Conservation (phyloP, 805 yeast genomes). For the Jamesozyma lodderae region DNA sequence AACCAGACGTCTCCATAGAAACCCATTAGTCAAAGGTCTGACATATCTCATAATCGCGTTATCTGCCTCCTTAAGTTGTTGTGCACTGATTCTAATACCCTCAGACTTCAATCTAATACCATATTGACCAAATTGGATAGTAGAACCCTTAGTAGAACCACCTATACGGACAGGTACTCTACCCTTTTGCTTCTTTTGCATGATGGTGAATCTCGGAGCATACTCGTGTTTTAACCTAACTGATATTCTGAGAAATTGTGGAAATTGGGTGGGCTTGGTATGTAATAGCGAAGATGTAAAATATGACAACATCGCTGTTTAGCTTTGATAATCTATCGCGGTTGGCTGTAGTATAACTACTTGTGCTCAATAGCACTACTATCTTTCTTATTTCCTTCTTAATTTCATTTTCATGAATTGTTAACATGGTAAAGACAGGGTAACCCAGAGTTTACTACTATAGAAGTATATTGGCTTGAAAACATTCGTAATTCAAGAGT, state of each 20-base stretch:
- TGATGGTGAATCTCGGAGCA: slow-evolving; percentile 61
- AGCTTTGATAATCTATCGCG: too few species aligned
- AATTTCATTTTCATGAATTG: too few species aligned
- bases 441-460: too few species aligned
- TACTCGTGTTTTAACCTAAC: slow-evolving; percentile 52
- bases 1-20: slow-evolving; percentile 68
- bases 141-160: slow-evolving; percentile 84
- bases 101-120: slow-evolving; percentile 85
- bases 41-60: slow-evolving; percentile 74
- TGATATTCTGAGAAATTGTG: slow-evolving; percentile 23
- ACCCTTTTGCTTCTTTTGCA: slow-evolving; percentile 80
- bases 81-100: slow-evolving; percentile 78
- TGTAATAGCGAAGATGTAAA: not conserved
- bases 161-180: slow-evolving; percentile 91
- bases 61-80: slow-evolving; percentile 86
- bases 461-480: too few species aligned
- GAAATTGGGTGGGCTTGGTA: slow-evolving; percentile 9
- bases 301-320: not conserved
- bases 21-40: slow-evolving; percentile 56
- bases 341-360: too few species aligned
- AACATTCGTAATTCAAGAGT: too few species aligned
- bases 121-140: slow-evolving; percentile 68
- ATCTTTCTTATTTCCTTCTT: too few species aligned
- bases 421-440: too few species aligned
- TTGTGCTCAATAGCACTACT: too few species aligned